phyloP scores from a whole-genome alignment of 73 alveolate genomes.

The Diophrys appendiculata region DNA sequence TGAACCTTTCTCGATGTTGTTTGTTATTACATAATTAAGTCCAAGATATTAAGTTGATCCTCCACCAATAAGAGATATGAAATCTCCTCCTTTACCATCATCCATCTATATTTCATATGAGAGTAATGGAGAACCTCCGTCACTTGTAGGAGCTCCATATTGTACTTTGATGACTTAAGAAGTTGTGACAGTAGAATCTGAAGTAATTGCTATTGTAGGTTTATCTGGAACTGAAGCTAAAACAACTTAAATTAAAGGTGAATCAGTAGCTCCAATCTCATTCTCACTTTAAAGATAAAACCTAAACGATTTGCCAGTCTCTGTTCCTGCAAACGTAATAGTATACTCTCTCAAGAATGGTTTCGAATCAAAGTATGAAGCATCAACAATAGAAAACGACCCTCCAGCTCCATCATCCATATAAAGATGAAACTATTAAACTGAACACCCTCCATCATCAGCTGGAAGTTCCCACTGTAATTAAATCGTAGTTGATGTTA shows the following conservation, averaged over 20 bases:
- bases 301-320: conserved; percentile 48
- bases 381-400: conserved; percentile 17
- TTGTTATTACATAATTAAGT: conserved; percentile 8
- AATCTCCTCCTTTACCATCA: conserved; percentile 59
- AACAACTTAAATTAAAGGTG: conserved; percentile 5
- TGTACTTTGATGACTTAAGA: conserved; percentile 22
- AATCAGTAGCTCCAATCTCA: conserved; percentile 5
- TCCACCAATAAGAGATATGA: conserved; percentile 17
- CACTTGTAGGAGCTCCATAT: background rate
- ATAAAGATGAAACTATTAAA: conserved; percentile 19
- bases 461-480: conserved; percentile 30
- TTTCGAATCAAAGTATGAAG: conserved; percentile 14
- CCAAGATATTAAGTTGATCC: conserved; percentile 17
- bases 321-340: conserved; percentile 18
- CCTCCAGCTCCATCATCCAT: conserved; percentile 59
- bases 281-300: conserved; percentile 40
- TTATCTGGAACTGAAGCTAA: conserved; percentile 54
- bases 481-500: conserved; percentile 28
- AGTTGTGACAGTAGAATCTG: conserved; percentile 26
- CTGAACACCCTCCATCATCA: conserved; percentile 47
- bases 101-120: conserved; percentile 49
- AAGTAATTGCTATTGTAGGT: conserved; percentile 42
- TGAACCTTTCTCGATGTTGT: conserved; percentile 21
- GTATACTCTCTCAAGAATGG: conserved; percentile 35
- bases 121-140: conserved; percentile 36